These are phyloP conservation scores for Crassisporium funariophilum DNA, from an alignment of 768 basidiomycete genomes.

Conservation along the genomic window DNA sequence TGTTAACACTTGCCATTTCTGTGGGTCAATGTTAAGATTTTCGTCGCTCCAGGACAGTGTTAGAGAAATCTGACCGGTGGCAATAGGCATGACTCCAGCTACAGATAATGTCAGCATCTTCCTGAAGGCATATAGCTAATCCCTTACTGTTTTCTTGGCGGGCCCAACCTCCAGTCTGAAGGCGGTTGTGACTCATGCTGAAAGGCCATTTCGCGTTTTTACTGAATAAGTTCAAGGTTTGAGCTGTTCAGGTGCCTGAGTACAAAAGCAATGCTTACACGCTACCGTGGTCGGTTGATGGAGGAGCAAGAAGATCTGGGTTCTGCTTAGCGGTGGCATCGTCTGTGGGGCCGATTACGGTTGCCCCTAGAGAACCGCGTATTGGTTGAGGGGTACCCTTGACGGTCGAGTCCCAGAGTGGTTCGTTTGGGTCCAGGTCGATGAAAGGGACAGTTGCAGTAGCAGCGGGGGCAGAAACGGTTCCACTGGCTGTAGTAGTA, in stretches of 20 bases:
- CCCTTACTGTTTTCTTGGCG: slow-evolving; percentile 54
- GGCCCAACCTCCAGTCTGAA: slow-evolving; percentile 61
- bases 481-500: slow-evolving; percentile 20
- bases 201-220: slow-evolving; percentile 66
- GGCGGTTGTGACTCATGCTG: slow-evolving; percentile 57
- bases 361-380: slow-evolving; percentile 46
- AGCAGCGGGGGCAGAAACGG: slow-evolving; percentile 32
- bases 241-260: not conserved
- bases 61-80: slow-evolving; percentile 27
- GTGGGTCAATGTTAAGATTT: slow-evolving; percentile 12
- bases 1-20: slow-evolving; percentile 45
- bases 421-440: slow-evolving; percentile 24
- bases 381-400: slow-evolving; percentile 45
- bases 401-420: slow-evolving; percentile 21
- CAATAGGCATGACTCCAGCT: slow-evolving; percentile 52
- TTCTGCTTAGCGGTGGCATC: slow-evolving; percentile 52
- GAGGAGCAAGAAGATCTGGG: slow-evolving; percentile 58
- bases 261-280: slow-evolving; percentile 35
- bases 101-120: not conserved
- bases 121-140: slow-evolving; percentile 22
- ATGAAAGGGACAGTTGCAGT: slow-evolving; percentile 38
- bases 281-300: slow-evolving; percentile 58
- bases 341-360: slow-evolving; percentile 60
- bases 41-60: slow-evolving; percentile 4
- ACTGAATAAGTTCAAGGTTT: slow-evolving; percentile 15